Percentiles rank a stretch among this genome's conserved stretches.
Evolutionary conservation across 306 rosid genomes (phyloP).

Genomic region (Trichosanthes truncata): DNA sequence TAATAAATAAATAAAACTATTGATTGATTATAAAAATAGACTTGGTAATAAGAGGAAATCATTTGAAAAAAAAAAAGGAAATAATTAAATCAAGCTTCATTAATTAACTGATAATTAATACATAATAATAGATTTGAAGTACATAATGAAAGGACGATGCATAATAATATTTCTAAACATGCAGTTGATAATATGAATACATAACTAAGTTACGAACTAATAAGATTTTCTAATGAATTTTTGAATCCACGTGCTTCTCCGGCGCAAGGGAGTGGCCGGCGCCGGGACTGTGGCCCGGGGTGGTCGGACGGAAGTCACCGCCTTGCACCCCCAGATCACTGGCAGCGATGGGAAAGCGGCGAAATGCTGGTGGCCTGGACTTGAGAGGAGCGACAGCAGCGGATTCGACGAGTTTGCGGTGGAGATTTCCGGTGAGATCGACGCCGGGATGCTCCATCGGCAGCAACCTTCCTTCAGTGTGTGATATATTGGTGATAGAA

Average conservation of each 20-base stretch:
- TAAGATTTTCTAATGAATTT: neutral
- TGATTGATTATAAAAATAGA: too few species aligned
- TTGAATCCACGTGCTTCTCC: neutral
- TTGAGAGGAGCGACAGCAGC: neutral
- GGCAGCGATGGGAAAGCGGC: neutral
- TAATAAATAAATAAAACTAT: too few species aligned
- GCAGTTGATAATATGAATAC: neutral
- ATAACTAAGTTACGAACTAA: neutral
- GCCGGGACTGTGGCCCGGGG: constrained; percentile 87
- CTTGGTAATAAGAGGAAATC: too few species aligned
- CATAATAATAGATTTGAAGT: neutral
- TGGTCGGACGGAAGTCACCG: constrained; percentile 56
- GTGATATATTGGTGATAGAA: constrained; percentile 13
- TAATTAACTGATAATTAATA: neutral
- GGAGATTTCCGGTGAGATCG: neutral
- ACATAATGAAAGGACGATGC: neutral
- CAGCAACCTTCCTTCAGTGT: constrained; percentile 27
- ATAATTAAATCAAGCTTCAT: neutral
- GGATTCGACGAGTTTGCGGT: neutral
- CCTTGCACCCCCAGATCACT: neutral
- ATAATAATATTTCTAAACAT: neutral
- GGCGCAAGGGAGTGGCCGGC: constrained; percentile 56
- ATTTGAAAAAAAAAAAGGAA: neutral
- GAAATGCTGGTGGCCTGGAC: neutral
- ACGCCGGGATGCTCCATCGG: neutral